Conservation (phyloP, 148 eudicot species). For the Mesembryanthemum crystallinum region DNA sequence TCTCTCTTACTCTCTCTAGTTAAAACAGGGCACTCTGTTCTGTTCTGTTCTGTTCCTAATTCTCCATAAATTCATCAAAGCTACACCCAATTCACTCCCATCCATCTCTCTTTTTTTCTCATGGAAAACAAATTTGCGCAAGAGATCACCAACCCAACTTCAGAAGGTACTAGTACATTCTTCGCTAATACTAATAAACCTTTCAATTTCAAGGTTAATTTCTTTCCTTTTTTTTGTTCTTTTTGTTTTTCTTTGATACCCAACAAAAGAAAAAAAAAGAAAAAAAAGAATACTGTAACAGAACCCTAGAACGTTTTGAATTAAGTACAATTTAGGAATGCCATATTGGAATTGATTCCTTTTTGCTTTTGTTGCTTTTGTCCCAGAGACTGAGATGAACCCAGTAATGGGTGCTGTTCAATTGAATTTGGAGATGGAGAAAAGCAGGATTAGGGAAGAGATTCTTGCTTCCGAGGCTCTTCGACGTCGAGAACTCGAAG, state of each 20-base stretch:
- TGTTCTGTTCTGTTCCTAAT: not conserved
- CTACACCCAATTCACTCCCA: not conserved
- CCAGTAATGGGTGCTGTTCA: constrained; percentile 8
- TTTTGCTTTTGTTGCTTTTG: not conserved
- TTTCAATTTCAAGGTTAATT: constrained; percentile 6
- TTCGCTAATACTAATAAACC: constrained; percentile 3
- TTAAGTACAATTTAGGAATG: no score
- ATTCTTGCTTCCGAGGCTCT: constrained; percentile 8
- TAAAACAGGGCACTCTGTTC: not conserved
- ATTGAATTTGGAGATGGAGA: constrained; percentile 17
- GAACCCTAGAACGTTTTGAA: not conserved
- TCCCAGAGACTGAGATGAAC: constrained; percentile 2
- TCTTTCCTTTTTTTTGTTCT: not conserved
- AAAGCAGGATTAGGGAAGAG: constrained; percentile 21
- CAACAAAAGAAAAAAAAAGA: not conserved
- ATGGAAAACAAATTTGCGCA: constrained; percentile 4
- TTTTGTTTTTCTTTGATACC: not conserved
- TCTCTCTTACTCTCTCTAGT: no score
- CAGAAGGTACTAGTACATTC: not conserved
- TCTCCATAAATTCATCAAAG: not conserved
- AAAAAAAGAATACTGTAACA: no score
- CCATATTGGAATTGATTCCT: constrained; percentile 7
- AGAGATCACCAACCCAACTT: not conserved
- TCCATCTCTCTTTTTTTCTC: not conserved
- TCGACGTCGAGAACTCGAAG: constrained; percentile 12